phyloP scores from a whole-genome alignment of 1,284 basidiomycete genomes.

The Ustilago trichophora region DNA sequence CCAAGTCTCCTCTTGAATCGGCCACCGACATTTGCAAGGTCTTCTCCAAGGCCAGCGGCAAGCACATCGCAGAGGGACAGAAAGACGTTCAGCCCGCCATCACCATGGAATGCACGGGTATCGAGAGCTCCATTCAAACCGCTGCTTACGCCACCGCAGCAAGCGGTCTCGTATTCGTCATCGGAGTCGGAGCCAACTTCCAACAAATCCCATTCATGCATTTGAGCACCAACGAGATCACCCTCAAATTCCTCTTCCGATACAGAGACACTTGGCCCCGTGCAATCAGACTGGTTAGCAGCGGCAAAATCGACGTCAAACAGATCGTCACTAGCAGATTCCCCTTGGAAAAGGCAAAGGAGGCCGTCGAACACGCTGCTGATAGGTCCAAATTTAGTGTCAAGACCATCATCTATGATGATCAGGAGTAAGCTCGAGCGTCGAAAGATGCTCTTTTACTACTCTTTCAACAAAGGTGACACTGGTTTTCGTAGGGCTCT shows the following conservation, averaged over 20 bases:
- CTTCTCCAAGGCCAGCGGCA: conserved; percentile 51
- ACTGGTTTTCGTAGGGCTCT: too few species aligned
- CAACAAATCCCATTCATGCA: conserved; percentile 69
- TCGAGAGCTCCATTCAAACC: conserved; percentile 86
- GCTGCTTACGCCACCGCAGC: conserved; percentile 69
- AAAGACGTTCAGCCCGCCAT: conserved; percentile 48
- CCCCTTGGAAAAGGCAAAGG: conserved; percentile 76
- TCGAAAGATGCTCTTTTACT: neutral
- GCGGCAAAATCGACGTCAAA: conserved; percentile 84
- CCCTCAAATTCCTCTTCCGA: conserved; percentile 69
- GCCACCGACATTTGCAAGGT: conserved; percentile 52
- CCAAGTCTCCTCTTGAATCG: conserved; percentile 25
- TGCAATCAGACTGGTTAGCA: conserved; percentile 81
- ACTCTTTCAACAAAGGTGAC: too few species aligned
- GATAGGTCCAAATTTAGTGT: conserved; percentile 71
- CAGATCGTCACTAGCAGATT: conserved; percentile 87
- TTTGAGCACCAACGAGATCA: conserved; percentile 70
- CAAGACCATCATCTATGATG: conserved; percentile 61
- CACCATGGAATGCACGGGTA: conserved; percentile 81
- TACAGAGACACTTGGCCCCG: conserved; percentile 74
- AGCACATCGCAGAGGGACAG: conserved; percentile 26
- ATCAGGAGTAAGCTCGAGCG: conserved; percentile 40
- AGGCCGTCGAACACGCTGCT: conserved; percentile 81
- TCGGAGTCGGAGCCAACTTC: conserved; percentile 69
- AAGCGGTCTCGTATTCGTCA: conserved; percentile 70